Percentiles rank a stretch among this genome's conserved stretches.
Evolutionary conservation across 1,139 yeast species (phyloP).

Genomic region (Taphrina pruni): DNA sequence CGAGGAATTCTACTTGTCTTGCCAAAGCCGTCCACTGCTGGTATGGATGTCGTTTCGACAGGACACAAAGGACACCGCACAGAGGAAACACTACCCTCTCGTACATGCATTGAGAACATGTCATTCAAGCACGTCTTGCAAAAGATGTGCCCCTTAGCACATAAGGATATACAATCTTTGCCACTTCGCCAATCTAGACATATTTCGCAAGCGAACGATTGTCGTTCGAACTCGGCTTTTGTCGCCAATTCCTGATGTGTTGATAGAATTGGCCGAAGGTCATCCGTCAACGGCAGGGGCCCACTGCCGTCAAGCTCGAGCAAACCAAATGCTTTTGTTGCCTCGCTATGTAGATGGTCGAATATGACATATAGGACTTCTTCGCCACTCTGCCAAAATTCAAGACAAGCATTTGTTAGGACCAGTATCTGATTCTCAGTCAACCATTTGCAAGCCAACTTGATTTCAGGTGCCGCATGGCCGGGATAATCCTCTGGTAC

Average conservation of each 20-base stretch:
- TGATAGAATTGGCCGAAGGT: not conserved
- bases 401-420: constrained; percentile 13
- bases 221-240: constrained; percentile 15
- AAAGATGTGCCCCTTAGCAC: constrained; percentile 29
- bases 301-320: not conserved
- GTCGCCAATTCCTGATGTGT: constrained; percentile 21
- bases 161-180: constrained; percentile 20
- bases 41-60: not conserved
- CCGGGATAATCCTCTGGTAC: constrained; percentile 35
- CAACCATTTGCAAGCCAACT: constrained; percentile 34
- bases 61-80: constrained; percentile 37
- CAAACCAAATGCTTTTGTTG: constrained; percentile 7
- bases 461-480: constrained; percentile 16
- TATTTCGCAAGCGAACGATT: constrained; percentile 25
- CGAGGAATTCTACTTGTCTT: not conserved
- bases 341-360: constrained; percentile 19
- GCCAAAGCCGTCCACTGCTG: not conserved
- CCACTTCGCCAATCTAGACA: constrained; percentile 36
- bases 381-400: constrained; percentile 29
- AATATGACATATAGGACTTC: constrained; percentile 29
- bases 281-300: too few species aligned
- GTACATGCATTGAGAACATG: constrained; percentile 33
- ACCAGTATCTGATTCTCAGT: constrained; percentile 15
- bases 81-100: constrained; percentile 36
- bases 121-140: constrained; percentile 39